Percentiles rank a stretch among this genome's conserved stretches.
Evolutionary conservation across 768 basidiomycete species (phyloP).

Genomic region (Phaffia tasmanica): DNA sequence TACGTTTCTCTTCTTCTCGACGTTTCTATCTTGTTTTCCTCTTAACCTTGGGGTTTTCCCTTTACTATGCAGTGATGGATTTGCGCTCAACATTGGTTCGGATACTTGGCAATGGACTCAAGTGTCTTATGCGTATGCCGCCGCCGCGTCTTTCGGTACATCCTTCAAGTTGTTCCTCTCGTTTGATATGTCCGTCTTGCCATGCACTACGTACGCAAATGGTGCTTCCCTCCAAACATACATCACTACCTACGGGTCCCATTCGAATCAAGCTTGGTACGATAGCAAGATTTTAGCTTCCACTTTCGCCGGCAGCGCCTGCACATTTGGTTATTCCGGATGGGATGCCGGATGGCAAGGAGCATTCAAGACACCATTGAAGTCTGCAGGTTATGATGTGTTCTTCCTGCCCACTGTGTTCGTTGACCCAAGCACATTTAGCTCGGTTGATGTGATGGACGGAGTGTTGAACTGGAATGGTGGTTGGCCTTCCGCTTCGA

Average conservation of each 20-base stretch:
- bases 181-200: conserved; percentile 34
- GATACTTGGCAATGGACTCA: conserved; percentile 55
- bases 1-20: too few species aligned
- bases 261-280: conserved; percentile 35
- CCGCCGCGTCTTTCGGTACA: conserved; percentile 35
- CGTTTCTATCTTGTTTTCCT: too few species aligned
- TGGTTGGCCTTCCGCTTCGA: conserved; percentile 56
- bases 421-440: conserved; percentile 29
- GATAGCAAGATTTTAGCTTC: conserved; percentile 35
- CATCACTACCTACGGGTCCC: conserved; percentile 30
- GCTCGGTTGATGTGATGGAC: conserved; percentile 30
- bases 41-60: not conserved
- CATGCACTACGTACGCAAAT: conserved; percentile 30
- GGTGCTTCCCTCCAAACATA: conserved; percentile 29
- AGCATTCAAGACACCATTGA: conserved; percentile 29
- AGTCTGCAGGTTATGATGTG: conserved; percentile 10
- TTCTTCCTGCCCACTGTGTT: conserved; percentile 30
- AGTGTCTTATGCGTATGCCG: conserved; percentile 53
- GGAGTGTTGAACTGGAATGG: conserved; percentile 52
- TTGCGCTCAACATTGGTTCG: conserved; percentile 53
- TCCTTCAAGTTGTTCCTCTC: conserved; percentile 23
- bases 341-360: conserved; percentile 33
- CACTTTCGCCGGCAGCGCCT: conserved; percentile 38
- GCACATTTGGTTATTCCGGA: conserved; percentile 35
- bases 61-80: conserved; percentile 28